Conservation (phyloP, 805 yeast genomes). For the Monosporozyma servazzii region DNA sequence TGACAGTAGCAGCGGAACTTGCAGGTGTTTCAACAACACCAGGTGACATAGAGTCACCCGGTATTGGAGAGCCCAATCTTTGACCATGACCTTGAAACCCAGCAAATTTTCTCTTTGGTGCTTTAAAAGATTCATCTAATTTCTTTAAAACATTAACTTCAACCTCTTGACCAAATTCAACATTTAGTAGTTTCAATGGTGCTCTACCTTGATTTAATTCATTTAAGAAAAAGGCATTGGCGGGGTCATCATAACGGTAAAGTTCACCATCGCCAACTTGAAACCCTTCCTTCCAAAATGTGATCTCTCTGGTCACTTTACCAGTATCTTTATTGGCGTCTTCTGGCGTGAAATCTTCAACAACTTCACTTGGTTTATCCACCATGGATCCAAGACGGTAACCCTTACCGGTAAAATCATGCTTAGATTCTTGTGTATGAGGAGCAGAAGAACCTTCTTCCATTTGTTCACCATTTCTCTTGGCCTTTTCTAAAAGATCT, state of each 20-base stretch:
- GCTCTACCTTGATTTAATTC: constrained; percentile 87
- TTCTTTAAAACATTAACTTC: constrained; percentile 80
- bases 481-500: constrained; percentile 59
- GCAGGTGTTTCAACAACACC: constrained; percentile 3
- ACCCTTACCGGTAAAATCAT: constrained; percentile 33
- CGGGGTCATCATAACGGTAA: constrained; percentile 84
- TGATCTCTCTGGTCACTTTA: constrained; percentile 69
- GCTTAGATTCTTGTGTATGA: constrained; percentile 22
- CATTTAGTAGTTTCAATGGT: constrained; percentile 73
- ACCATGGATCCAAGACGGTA: constrained; percentile 33
- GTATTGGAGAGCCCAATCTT: constrained; percentile 83
- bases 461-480: constrained; percentile 48
- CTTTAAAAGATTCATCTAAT: constrained; percentile 67
- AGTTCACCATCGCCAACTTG: constrained; percentile 87
- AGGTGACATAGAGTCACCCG: constrained; percentile 44
- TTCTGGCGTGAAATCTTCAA: constrained; percentile 30
- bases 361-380: constrained; percentile 26
- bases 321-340: constrained; percentile 17
- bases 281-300: constrained; percentile 96
- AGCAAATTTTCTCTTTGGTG: constrained; percentile 53
- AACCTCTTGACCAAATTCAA: constrained; percentile 84
- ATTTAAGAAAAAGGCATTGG: constrained; percentile 65
- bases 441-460: constrained; percentile 12
- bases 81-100: constrained; percentile 77
- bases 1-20: constrained; percentile 14